Conservation (phyloP, 23 red algal species). For the Chondrus crispus region DNA sequence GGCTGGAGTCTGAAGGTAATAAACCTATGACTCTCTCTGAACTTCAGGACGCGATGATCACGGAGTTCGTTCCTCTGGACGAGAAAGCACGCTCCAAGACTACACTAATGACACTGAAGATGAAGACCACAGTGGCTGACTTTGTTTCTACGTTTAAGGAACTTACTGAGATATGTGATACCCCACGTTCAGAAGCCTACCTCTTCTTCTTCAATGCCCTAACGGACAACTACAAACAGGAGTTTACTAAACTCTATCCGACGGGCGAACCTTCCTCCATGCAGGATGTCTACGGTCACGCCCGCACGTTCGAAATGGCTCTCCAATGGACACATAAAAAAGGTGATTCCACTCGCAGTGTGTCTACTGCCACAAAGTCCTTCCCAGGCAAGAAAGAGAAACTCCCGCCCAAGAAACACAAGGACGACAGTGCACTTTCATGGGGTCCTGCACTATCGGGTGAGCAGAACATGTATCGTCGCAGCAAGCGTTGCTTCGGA, state of each 20-base stretch:
- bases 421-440: too few relatives aligned
- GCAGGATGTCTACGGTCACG: too few relatives aligned
- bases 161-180: background rate
- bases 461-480: too few relatives aligned
- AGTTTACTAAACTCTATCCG: background rate
- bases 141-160: background rate
- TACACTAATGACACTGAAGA: background rate
- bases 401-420: too few relatives aligned
- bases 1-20: background rate
- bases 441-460: too few relatives aligned
- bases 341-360: too few relatives aligned
- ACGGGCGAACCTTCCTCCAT: too few relatives aligned
- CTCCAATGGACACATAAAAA: too few relatives aligned
- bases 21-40: background rate
- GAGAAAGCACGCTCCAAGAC: background rate
- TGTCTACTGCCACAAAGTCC: too few relatives aligned
- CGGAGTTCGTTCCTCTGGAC: background rate
- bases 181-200: background rate
- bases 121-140: constrained; percentile 3
- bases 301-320: too few relatives aligned
- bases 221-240: background rate
- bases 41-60: constrained; percentile 6
- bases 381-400: too few relatives aligned
- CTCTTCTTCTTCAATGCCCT: background rate
- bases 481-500: too few relatives aligned